phyloP scores from a whole-genome alignment of 305 asterid genomes.

The Euphrasia arctica region DNA sequence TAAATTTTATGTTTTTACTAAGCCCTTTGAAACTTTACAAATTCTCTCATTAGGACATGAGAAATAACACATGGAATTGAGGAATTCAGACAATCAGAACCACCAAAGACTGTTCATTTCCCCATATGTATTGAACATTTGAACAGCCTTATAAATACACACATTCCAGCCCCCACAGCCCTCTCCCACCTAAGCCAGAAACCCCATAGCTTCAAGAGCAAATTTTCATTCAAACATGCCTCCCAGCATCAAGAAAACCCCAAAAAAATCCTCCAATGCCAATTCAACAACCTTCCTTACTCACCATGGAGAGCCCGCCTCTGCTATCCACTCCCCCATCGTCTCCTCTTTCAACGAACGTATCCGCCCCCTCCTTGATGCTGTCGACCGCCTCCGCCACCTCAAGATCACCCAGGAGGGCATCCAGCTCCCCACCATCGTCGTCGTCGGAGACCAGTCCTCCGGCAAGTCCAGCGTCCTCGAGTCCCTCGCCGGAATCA shows the following conservation, averaged over 20 bases:
- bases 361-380: slow-evolving; percentile 29
- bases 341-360: slow-evolving; percentile 26
- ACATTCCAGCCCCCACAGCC: too few relatives aligned
- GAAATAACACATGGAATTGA: not conserved
- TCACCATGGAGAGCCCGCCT: not conserved
- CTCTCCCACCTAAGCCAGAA: not conserved
- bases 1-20: too few relatives aligned
- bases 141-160: not conserved
- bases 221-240: not conserved
- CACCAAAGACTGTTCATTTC: not conserved
- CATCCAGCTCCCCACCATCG: slow-evolving; percentile 46
- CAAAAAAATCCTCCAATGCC: slow-evolving; percentile 5
- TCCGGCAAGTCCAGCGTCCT: slow-evolving; percentile 36
- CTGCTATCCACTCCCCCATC: slow-evolving; percentile 23
- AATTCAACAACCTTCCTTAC: not conserved
- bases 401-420: slow-evolving; percentile 45
- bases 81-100: slow-evolving; percentile 7
- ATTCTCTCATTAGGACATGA: not conserved
- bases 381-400: slow-evolving; percentile 38
- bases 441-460: slow-evolving; percentile 39
- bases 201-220: not conserved
- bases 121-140: too few relatives aligned
- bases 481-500: slow-evolving; percentile 32
- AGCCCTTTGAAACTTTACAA: not conserved
- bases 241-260: not conserved